Base-by-base conservation (phyloP, 192 early-diverging fungal species). In the Allomyces macrogynus region DNA sequence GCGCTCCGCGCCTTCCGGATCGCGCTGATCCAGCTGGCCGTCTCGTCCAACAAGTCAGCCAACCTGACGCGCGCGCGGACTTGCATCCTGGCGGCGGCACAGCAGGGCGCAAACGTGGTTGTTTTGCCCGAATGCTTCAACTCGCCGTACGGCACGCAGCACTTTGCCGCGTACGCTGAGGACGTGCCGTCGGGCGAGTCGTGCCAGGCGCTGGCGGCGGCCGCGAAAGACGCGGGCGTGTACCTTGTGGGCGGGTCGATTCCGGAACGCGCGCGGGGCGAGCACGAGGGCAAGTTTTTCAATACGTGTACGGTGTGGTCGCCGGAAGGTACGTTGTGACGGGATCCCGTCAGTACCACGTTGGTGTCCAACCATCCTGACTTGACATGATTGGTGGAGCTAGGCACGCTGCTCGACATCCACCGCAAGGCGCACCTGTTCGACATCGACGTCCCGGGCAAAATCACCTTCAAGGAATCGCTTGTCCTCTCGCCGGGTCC, bases 101-200 rank as follows among this genome's bases (percentile, higher is more conserved):
- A 72, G 20, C 76, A 86, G 1, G 93, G 93, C 9, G 90, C 90
- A 49, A 80, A 89, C 54, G 74, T 95, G 23, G 89, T 98, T 24
- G 90, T 95, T 3, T 78, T 98, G n/a, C 95, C 93, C 49, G 95
- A 99, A 80, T 95, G 92, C 77, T 99, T 99, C 83, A 99, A 99
- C 75, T 92, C 88, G n/a, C 93, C 92, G 10, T 99, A 99, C 75
- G 95, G 95, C 3, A 93, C 89, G 16, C 67, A 82, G 26, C 86
- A 84, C 79, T 99, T 99, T 76, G 79, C 77, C 18, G 71, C 90
- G 24, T 94, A 95, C 69, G 90, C 95, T 42, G 95, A 99, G 68
- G 77, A 75, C 42, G 70, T 94, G 24, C 72, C 81, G 23, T 67
- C 73, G 4, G 87, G 90, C 62, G 81, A 81, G 11, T 87, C 91